A percentile compares a stretch with the other conserved stretches of the same genome.
Evolutionary conservation across 345 rosid genomes (phyloP).

Genomic region (thale cress (Arabidopsis thaliana)): DNA sequence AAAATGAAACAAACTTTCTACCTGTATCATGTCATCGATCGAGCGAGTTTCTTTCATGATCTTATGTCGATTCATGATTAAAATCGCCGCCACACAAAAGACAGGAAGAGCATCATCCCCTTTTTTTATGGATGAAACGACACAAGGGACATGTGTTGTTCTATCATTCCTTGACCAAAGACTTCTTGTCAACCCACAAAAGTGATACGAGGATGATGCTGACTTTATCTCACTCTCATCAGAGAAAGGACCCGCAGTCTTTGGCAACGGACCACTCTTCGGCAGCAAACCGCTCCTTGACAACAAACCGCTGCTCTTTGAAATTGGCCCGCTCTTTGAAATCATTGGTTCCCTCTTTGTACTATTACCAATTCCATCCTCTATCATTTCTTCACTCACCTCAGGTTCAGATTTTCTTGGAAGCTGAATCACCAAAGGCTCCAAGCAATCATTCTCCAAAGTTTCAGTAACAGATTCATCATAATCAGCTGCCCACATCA

Average conservation of each 20-base stretch:
- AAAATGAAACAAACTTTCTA: slow-evolving; percentile 32
- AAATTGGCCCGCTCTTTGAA: slow-evolving; percentile 45
- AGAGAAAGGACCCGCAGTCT: slow-evolving; percentile 48
- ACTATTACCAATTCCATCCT: slow-evolving; percentile 49
- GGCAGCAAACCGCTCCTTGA: slow-evolving; percentile 49
- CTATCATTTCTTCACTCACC: slow-evolving; percentile 50
- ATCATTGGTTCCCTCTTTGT: slow-evolving; percentile 35
- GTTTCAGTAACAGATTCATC: slow-evolving; percentile 61
- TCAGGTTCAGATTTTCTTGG: slow-evolving; percentile 56
- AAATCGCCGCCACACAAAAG: slow-evolving; percentile 90
- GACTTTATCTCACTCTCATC: slow-evolving; percentile 59
- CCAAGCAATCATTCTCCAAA: slow-evolving; percentile 73
- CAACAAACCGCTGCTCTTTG: slow-evolving; percentile 50
- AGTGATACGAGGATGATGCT: slow-evolving; percentile 52
- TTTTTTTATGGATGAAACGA: slow-evolving; percentile 61
- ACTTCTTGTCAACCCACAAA: slow-evolving; percentile 77
- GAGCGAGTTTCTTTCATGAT: slow-evolving; percentile 82
- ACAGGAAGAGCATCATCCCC: slow-evolving; percentile 79
- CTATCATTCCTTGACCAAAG: slow-evolving; percentile 70
- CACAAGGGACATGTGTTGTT: slow-evolving; percentile 53
- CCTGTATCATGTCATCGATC: slow-evolving; percentile 94
- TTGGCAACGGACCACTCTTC: slow-evolving; percentile 48
- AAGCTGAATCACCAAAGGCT: slow-evolving; percentile 67
- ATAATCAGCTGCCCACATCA: slow-evolving; percentile 99
- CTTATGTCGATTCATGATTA: slow-evolving; percentile 85